Evolutionary conservation across 2,329 filamentous ascomycete genomes (phyloP).

Genomic region (Fusarium sp.): DNA sequence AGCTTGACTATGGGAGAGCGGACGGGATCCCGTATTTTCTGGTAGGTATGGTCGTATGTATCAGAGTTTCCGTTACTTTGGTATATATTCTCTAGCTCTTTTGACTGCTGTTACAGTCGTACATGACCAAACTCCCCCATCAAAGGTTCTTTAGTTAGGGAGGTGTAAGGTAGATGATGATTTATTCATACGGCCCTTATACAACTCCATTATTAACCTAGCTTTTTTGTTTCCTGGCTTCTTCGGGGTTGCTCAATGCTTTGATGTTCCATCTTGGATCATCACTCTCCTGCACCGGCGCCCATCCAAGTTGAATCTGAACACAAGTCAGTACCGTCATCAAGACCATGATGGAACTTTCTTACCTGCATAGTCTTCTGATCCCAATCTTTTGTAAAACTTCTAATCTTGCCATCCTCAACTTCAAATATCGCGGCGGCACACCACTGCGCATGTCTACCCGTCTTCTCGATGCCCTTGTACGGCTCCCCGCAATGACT

Average conservation of each 20-base stretch:
- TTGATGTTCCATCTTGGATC: constrained; percentile 40
- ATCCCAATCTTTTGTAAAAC: constrained; percentile 31
- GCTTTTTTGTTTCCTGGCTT: constrained; percentile 5
- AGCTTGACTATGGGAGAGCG: not conserved
- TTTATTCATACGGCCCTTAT: not conserved
- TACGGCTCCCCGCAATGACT: constrained; percentile 41
- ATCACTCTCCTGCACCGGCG: constrained; percentile 36
- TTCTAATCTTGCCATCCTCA: constrained; percentile 27
- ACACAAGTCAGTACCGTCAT: not conserved
- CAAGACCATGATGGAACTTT: too few species aligned
- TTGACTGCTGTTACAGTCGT: too few species aligned
- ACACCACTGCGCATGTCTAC: constrained; percentile 31
- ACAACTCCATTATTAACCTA: not conserved
- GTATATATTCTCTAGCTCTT: accelerated
- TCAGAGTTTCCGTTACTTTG: accelerated
- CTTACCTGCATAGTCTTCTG: constrained; percentile 30
- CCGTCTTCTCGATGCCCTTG: constrained; percentile 36
- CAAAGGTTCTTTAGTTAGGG: too few species aligned
- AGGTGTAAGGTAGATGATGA: not conserved
- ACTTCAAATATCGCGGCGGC: constrained; percentile 42
- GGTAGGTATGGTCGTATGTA: not conserved
- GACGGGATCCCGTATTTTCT: not conserved
- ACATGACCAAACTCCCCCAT: not conserved
- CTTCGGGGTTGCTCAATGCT: constrained; percentile 23
- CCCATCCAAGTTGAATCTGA: constrained; percentile 43